phyloP scores from a whole-genome alignment of 805 yeast species.

The Myxozyma geophila region DNA sequence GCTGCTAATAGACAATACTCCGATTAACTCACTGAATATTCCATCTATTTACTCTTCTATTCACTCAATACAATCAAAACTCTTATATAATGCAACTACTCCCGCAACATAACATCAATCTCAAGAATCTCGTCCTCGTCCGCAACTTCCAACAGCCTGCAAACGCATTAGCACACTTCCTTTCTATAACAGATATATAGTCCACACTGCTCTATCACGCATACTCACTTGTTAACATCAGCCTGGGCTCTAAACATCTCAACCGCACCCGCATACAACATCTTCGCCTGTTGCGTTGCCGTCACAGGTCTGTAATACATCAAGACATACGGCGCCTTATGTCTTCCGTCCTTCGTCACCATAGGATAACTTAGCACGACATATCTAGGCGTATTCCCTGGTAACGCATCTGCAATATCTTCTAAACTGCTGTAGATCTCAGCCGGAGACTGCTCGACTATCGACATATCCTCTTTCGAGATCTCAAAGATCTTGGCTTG shows the following conservation, averaged over 20 bases:
- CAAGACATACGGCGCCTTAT: constrained; percentile 72
- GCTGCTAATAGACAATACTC: too few species aligned
- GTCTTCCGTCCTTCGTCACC: constrained; percentile 70
- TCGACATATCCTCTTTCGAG: constrained; percentile 14
- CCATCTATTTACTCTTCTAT: too few species aligned
- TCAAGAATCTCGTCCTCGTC: constrained; percentile 24
- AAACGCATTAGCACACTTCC: background rate
- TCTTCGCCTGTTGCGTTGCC: constrained; percentile 76
- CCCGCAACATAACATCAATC: constrained; percentile 1
- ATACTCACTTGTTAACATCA: constrained; percentile 63
- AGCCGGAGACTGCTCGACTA: constrained; percentile 23
- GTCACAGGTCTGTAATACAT: constrained; percentile 90
- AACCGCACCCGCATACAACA: constrained; percentile 90
- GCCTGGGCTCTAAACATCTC: constrained; percentile 78
- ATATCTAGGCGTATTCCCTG: constrained; percentile 80
- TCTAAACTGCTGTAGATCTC: constrained; percentile 50
- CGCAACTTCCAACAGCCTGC: constrained; percentile 20
- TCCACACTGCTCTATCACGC: background rate
- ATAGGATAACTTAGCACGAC: constrained; percentile 77
- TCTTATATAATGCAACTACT: background rate
- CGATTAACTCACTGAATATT: too few species aligned
- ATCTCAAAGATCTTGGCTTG: constrained; percentile 35
- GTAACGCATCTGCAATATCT: constrained; percentile 73
- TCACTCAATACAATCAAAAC: too few species aligned
- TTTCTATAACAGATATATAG: background rate